Evolutionary conservation across 768 basidiomycete species (phyloP).

Genomic region (Amanita exitialis): DNA sequence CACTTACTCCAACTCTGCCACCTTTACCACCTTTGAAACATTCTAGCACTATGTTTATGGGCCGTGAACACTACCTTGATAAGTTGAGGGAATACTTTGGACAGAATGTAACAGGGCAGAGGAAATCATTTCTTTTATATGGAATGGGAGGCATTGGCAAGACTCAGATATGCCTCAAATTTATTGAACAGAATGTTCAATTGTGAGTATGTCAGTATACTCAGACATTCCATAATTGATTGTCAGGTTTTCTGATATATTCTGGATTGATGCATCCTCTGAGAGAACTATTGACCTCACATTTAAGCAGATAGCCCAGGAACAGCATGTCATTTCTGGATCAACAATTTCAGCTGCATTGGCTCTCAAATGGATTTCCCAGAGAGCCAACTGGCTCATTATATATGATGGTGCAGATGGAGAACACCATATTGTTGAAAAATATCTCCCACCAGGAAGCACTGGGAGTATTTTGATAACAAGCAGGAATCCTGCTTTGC

Average conservation of each 20-base stretch:
- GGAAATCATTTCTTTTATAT: constrained; percentile 10
- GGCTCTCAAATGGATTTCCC: neutral
- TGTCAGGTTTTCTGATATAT: constrained; percentile 9
- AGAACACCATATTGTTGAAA: neutral
- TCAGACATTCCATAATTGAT: neutral
- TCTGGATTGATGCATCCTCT: constrained; percentile 15
- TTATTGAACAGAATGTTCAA: too few relatives aligned
- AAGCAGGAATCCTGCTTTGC: constrained; percentile 8
- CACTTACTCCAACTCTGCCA: neutral
- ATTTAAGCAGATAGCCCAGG: constrained; percentile 3
- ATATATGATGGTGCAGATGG: too few relatives aligned
- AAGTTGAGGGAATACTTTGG: constrained; percentile 8
- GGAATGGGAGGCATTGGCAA: neutral
- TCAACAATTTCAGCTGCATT: constrained; percentile 8
- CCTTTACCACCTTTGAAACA: neutral
- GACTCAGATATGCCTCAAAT: constrained; percentile 6
- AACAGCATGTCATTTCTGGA: constrained; percentile 4
- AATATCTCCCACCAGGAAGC: neutral
- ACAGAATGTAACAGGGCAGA: neutral
- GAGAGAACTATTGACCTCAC: constrained; percentile 4
- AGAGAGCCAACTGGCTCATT: too few relatives aligned
- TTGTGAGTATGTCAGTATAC: too few relatives aligned
- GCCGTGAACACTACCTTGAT: constrained; percentile 8
- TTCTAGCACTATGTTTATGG: neutral
- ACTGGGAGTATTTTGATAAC: constrained; percentile 12